These are phyloP conservation scores for Uronychia setigera DNA, from an alignment of 73 alveolate species.

Conservation along the genomic window DNA sequence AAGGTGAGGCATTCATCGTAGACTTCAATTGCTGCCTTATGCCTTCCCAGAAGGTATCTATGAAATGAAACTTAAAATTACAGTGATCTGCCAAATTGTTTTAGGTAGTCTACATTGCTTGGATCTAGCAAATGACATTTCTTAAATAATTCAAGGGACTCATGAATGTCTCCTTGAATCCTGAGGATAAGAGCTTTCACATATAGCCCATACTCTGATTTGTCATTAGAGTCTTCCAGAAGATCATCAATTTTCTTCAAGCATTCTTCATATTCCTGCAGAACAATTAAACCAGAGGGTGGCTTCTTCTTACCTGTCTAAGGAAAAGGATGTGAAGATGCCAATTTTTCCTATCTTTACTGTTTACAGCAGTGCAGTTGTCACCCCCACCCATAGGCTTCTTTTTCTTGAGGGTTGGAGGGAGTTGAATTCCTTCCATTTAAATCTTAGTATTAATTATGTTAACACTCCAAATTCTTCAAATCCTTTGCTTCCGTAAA, in stretches of 20 bases:
- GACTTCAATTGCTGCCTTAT: constrained; percentile 89
- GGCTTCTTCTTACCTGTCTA: too few relatives aligned
- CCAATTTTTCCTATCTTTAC: constrained; percentile 78
- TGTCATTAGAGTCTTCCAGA: constrained; percentile 63
- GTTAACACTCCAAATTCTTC: too few relatives aligned
- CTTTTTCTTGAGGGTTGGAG: too few relatives aligned
- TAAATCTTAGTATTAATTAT: too few relatives aligned
- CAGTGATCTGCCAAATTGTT: constrained; percentile 94
- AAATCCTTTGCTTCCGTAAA: too few relatives aligned
- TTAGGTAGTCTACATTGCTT: constrained; percentile 78
- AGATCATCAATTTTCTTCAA: constrained; percentile 74
- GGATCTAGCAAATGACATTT: constrained; percentile 84
- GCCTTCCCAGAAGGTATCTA: constrained; percentile 93
- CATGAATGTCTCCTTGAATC: constrained; percentile 84
- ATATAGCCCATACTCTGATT: constrained; percentile 79
- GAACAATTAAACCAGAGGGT: too few relatives aligned
- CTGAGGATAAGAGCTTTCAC: constrained; percentile 89
- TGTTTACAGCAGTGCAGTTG: too few relatives aligned
- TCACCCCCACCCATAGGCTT: too few relatives aligned
- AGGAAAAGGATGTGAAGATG: constrained; percentile 84
- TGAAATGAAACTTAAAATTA: too few relatives aligned
- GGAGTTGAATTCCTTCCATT: too few relatives aligned
- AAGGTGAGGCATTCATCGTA: constrained; percentile 92
- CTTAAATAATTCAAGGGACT: constrained; percentile 86
- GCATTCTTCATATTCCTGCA: constrained; percentile 92